A percentile compares a stretch with the other conserved stretches of the same genome.
Evolutionary conservation across 2,329 filamentous ascomycete species (phyloP).

Genomic region (Penicillium capsulatum): DNA sequence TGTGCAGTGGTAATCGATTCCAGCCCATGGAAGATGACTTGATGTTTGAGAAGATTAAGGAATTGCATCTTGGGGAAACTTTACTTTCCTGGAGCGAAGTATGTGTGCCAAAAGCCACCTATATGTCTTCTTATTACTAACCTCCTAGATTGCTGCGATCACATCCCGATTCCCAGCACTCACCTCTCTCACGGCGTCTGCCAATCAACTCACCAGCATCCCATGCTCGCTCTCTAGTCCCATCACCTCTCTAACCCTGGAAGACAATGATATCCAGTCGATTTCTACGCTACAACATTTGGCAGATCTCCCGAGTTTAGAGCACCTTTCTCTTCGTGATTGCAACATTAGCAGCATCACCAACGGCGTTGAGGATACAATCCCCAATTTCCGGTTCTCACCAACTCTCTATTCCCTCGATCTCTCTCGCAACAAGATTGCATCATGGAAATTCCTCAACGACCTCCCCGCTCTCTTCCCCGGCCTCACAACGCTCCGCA

Average conservation of each 20-base stretch:
- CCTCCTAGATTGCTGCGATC: constrained; percentile 34
- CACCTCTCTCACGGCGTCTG: constrained; percentile 33
- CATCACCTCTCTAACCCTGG: constrained; percentile 47
- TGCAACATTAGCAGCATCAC: constrained; percentile 60
- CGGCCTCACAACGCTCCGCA: constrained; percentile 66
- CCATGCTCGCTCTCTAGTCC: constrained; percentile 28
- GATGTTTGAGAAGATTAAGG: constrained; percentile 51
- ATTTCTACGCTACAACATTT: constrained; percentile 45
- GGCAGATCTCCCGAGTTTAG: constrained; percentile 50
- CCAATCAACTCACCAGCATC: constrained; percentile 34
- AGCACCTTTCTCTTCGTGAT: constrained; percentile 62
- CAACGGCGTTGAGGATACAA: constrained; percentile 32
- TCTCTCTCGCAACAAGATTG: constrained; percentile 66
- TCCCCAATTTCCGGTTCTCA: constrained; percentile 49
- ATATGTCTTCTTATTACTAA: no score
- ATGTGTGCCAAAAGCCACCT: constrained; percentile 25
- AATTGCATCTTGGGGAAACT: constrained; percentile 64
- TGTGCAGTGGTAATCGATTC: constrained; percentile 67
- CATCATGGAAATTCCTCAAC: constrained; percentile 71
- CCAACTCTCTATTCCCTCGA: constrained; percentile 61
- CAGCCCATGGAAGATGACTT: constrained; percentile 38
- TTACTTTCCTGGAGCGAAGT: constrained; percentile 64
- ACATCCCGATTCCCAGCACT: constrained; percentile 35
- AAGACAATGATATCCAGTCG: constrained; percentile 45
- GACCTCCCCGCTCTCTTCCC: constrained; percentile 65